Evolutionary conservation across 192 early-diverging fungal species (phyloP).

Genomic region (Backusella sp.): DNA sequence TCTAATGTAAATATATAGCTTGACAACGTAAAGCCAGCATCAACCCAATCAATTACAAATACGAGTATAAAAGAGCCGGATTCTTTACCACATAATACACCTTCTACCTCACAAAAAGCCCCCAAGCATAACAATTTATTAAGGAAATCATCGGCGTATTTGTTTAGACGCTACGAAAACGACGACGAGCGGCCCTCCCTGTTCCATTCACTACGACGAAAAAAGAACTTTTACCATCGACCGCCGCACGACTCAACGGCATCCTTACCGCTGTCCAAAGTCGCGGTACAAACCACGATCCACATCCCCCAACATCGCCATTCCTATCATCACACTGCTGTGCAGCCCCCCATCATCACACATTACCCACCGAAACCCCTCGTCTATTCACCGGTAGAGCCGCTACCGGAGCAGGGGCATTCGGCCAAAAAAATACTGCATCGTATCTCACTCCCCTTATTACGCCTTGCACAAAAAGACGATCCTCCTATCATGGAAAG

Average conservation of each 20-base stretch:
- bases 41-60: neutral
- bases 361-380: constrained; percentile 36
- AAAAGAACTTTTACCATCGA: constrained; percentile 8
- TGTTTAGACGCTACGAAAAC: constrained; percentile 10
- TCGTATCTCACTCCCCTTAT: constrained; percentile 4
- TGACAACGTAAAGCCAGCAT: neutral
- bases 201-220: constrained; percentile 1
- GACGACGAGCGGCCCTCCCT: neutral
- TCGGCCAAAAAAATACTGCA: neutral
- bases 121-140: constrained; percentile 6
- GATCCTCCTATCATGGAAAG: neutral
- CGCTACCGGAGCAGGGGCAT: neutral
- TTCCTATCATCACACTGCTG: constrained; percentile 16
- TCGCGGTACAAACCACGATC: constrained; percentile 35
- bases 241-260: neutral
- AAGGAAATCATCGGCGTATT: constrained; percentile 23
- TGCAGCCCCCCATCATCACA: constrained; percentile 30
- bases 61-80: neutral
- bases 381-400: constrained; percentile 32
- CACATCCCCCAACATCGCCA: constrained; percentile 12
- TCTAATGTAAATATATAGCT: neutral
- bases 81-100: neutral
- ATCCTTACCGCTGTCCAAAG: constrained; percentile 18
- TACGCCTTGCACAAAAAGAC: neutral
- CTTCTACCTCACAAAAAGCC: neutral